These are phyloP conservation scores for Naegleria fowleri DNA, from an alignment of 208 protist species.

Conservation along the genomic window DNA sequence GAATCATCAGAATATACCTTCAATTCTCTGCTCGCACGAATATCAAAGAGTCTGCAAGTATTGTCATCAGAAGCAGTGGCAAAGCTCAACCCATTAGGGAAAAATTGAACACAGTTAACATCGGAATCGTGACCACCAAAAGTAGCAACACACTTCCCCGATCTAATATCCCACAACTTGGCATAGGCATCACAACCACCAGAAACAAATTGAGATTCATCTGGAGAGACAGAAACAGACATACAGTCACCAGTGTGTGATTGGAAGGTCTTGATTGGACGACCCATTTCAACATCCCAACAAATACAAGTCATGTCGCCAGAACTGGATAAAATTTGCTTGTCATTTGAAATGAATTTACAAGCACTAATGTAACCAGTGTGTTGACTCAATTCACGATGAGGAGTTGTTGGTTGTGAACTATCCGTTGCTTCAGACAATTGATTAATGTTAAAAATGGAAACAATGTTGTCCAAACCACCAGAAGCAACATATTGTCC, in stretches of 20 bases:
- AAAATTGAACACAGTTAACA: constrained; percentile 70
- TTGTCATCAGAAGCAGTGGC: constrained; percentile 74
- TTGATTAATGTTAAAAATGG: constrained; percentile 53
- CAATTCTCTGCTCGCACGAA: constrained; percentile 67
- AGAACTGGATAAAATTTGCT: constrained; percentile 56
- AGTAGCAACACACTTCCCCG: constrained; percentile 58
- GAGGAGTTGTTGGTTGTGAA: background rate
- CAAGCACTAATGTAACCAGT: constrained; percentile 61
- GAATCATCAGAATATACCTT: constrained; percentile 59
- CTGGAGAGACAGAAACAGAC: constrained; percentile 33
- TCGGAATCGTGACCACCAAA: constrained; percentile 75
- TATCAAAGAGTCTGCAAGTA: constrained; percentile 71
- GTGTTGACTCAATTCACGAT: constrained; percentile 22
- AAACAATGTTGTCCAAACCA: constrained; percentile 71
- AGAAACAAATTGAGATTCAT: constrained; percentile 64
- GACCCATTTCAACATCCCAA: constrained; percentile 64
- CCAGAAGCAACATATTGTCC: constrained; percentile 66
- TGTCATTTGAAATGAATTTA: constrained; percentile 56
- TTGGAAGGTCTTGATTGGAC: constrained; percentile 44
- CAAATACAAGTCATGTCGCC: constrained; percentile 63
- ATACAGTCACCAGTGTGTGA: constrained; percentile 76
- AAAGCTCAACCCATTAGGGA: constrained; percentile 64
- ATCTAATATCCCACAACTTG: constrained; percentile 71
- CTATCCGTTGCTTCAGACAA: background rate
- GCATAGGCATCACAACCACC: constrained; percentile 64